These are phyloP conservation scores for Ophiostoma sp. DNA, from an alignment of 2,329 filamentous ascomycete species.

Conservation along the genomic window DNA sequence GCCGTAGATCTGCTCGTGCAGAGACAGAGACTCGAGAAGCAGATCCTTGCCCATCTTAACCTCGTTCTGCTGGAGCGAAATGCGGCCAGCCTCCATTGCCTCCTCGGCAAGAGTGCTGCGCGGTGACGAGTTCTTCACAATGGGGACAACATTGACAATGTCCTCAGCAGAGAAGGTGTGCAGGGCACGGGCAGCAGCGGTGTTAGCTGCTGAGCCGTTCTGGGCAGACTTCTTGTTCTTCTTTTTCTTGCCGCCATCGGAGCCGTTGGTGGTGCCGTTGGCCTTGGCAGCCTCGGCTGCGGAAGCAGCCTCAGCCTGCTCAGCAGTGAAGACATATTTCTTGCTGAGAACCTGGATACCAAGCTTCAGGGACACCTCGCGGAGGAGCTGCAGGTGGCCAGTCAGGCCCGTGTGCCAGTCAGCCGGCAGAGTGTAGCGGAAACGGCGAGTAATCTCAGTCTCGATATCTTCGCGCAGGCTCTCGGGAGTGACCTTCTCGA, in stretches of 20 bases:
- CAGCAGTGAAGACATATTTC: constrained; percentile 61
- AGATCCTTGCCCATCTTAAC: constrained; percentile 94
- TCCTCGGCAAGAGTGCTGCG: constrained; percentile 90
- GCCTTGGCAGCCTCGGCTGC: constrained; percentile 11
- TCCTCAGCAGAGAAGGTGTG: constrained; percentile 77
- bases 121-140: constrained; percentile 90
- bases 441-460: constrained; percentile 66
- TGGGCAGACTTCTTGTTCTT: constrained; percentile 58
- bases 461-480: constrained; percentile 64
- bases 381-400: constrained; percentile 70
- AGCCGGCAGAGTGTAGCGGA: constrained; percentile 65
- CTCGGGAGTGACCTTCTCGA: constrained; percentile 71
- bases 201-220: constrained; percentile 48
- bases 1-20: constrained; percentile 98
- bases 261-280: constrained; percentile 34
- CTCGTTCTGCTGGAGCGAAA: constrained; percentile 93
- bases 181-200: constrained; percentile 35
- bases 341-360: constrained; percentile 82
- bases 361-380: constrained; percentile 82
- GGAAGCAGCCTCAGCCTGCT: constrained; percentile 33
- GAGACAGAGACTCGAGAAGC: constrained; percentile 86
- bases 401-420: constrained; percentile 65
- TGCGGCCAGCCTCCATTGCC: constrained; percentile 88
- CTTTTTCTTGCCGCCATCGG: constrained; percentile 47
- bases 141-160: constrained; percentile 84